Conservation (phyloP, 2,329 filamentous ascomycete genomes). For the Aspergillus fumigatus region DNA sequence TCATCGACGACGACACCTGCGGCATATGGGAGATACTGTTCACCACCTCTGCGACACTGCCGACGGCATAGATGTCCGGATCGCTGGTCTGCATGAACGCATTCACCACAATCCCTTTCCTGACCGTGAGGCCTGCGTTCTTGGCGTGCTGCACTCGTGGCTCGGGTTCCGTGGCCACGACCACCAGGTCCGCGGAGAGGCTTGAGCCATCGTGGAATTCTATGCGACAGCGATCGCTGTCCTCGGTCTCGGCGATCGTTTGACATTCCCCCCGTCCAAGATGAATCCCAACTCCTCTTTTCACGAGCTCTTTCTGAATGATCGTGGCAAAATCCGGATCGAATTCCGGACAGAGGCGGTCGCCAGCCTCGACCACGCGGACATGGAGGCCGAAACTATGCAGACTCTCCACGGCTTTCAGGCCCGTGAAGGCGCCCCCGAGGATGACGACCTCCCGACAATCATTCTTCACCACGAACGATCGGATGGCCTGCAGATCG, state of each 20-base stretch:
- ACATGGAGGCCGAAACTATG: not conserved
- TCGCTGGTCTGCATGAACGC: not conserved
- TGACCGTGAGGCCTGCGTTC: not conserved
- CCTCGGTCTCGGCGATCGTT: not conserved
- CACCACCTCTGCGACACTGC: not conserved
- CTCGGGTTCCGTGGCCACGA: not conserved
- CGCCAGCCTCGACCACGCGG: not conserved
- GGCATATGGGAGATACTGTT: not conserved
- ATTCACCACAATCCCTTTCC: not conserved
- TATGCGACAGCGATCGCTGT: not conserved
- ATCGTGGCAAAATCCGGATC: not conserved
- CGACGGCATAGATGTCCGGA: not conserved
- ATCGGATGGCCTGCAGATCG: not conserved
- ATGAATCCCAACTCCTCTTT: not conserved
- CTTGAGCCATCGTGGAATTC: not conserved
- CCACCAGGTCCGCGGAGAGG: not conserved
- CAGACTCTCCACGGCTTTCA: not conserved
- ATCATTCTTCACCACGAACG: not conserved
- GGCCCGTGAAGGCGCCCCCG: not conserved
- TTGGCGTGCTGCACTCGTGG: not conserved
- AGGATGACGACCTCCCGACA: not conserved
- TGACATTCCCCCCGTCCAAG: not conserved
- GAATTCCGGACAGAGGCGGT: not conserved
- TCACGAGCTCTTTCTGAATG: not conserved
- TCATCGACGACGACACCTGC: not conserved